phyloP scores from a whole-genome alignment of 1,284 basidiomycete species.

The Sanghuangporus weigelae region DNA sequence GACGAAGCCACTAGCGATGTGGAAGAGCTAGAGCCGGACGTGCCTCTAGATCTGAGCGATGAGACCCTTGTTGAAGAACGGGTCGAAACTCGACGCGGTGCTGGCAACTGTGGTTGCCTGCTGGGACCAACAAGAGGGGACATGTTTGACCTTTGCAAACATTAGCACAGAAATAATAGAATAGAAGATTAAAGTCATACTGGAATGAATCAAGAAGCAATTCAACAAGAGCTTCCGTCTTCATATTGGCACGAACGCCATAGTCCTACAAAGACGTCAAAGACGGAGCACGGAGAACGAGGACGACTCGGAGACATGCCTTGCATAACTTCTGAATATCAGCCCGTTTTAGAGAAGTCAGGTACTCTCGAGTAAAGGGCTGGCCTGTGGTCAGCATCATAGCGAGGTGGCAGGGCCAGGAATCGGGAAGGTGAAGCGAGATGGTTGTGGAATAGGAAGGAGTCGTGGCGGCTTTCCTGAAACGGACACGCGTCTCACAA shows the following conservation, averaged over 20 bases:
- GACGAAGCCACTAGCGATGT: not conserved
- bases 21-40: constrained; percentile 13
- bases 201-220: constrained; percentile 54
- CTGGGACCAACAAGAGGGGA: constrained; percentile 13
- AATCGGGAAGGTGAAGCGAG: not conserved
- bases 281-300: constrained; percentile 10
- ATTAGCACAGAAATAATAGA: not conserved
- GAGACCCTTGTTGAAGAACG: constrained; percentile 15
- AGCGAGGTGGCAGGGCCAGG: not conserved
- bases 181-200: constrained; percentile 20
- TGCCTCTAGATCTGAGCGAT: constrained; percentile 9
- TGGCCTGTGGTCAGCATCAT: constrained; percentile 8
- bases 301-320: constrained; percentile 37
- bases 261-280: constrained; percentile 47
- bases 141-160: constrained; percentile 15
- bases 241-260: constrained; percentile 74
- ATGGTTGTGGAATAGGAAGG: not conserved
- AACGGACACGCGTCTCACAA: not conserved
- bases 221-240: constrained; percentile 70
- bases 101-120: not conserved
- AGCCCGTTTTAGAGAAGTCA: constrained; percentile 48
- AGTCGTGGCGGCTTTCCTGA: not conserved
- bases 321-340: constrained; percentile 78
- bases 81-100: constrained; percentile 13
- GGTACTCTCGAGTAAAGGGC: constrained; percentile 15